Percentiles rank a stretch among this genome's conserved stretches.
These are phyloP conservation scores for Dryas integrifolia DNA, from an alignment of 331 rosid genomes.

Conservation along the genomic window DNA sequence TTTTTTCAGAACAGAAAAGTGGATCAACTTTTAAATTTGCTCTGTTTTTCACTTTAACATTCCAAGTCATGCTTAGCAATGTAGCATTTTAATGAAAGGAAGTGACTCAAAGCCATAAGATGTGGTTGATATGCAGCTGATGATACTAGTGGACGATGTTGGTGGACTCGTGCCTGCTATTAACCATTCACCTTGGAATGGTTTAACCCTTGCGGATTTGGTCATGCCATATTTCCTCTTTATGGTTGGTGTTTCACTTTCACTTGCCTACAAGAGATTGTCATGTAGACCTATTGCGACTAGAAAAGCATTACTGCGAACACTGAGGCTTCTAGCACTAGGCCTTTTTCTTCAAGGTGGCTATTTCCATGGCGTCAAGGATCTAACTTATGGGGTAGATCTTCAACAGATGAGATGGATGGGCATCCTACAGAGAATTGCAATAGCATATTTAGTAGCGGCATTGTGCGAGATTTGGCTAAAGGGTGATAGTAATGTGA, in stretches of 20 bases:
- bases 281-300: conserved; percentile 57
- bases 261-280: conserved; percentile 82
- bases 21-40: too few species aligned
- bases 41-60: too few species aligned
- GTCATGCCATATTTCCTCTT: conserved; percentile 98
- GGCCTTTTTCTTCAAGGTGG: conserved; percentile 99
- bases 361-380: conserved; percentile 69
- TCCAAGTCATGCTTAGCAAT: too few species aligned
- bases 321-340: conserved; percentile 67
- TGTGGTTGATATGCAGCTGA: conserved; percentile 58
- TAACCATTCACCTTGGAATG: conserved; percentile 98
- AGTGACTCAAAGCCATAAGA: neutral
- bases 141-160: conserved; percentile 89
- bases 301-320: conserved; percentile 60
- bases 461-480: conserved; percentile 97
- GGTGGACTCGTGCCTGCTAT: conserved; percentile 84
- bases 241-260: conserved; percentile 86
- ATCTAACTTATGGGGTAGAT: conserved; percentile 82
- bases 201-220: conserved; percentile 82
- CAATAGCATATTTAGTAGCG: conserved; percentile 65
- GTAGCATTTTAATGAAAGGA: neutral
- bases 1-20: too few species aligned
- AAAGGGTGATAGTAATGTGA: conserved; percentile 50
- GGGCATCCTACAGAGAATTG: conserved; percentile 96
- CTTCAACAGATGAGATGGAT: conserved; percentile 66